phyloP scores from a whole-genome alignment of 2,329 filamentous ascomycete species.

The Amesomyces nigricolor region DNA sequence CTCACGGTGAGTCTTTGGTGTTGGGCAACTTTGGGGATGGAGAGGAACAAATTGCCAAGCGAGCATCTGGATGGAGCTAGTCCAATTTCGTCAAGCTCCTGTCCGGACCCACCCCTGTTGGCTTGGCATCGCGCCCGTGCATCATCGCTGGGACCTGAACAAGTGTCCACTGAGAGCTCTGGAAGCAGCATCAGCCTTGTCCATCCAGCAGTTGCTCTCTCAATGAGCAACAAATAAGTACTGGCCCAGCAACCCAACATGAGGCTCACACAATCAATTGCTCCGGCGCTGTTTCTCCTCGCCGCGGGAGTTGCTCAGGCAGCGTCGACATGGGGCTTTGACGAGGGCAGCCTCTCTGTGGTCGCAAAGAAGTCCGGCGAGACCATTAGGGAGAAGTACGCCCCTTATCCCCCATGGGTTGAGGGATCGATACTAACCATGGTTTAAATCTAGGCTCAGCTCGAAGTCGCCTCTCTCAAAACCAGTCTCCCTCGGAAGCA shows the following conservation, averaged over 20 bases:
- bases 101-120: too few relatives aligned
- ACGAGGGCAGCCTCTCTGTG: constrained; percentile 64
- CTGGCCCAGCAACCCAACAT: constrained; percentile 28
- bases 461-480: constrained; percentile 56
- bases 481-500: constrained; percentile 57
- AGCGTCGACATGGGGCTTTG: constrained; percentile 63
- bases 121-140: constrained; percentile 15
- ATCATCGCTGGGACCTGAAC: constrained; percentile 23
- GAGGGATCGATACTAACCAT: neutral
- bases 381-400: constrained; percentile 62
- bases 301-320: constrained; percentile 48
- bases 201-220: constrained; percentile 15
- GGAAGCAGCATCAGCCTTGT: constrained; percentile 20
- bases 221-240: constrained; percentile 4
- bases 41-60: too few relatives aligned
- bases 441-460: constrained; percentile 46
- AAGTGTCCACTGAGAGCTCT: constrained; percentile 26
- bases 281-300: constrained; percentile 41
- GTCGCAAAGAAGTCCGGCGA: constrained; percentile 58
- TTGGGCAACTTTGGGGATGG: too few relatives aligned
- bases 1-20: too few relatives aligned
- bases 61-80: too few relatives aligned
- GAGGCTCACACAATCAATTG: constrained; percentile 38
- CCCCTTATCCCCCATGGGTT: constrained; percentile 11
- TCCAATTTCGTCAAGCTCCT: neutral